Conservation (phyloP, 1,139 yeast species). For the Candida freyschussii region DNA sequence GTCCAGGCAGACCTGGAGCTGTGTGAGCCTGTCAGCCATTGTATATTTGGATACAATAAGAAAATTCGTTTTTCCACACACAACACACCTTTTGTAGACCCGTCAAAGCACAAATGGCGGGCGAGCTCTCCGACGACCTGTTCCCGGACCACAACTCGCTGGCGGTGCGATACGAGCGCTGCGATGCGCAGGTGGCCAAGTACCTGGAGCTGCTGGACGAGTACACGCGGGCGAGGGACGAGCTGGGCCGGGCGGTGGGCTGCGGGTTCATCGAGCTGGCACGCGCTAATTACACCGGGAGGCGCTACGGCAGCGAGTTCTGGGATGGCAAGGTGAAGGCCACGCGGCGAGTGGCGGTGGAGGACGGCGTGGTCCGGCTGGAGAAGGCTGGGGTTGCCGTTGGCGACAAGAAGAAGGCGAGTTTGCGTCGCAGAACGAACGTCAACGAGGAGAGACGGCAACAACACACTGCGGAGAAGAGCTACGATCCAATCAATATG, state of each 20-base stretch:
- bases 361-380: constrained; percentile 1
- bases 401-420: constrained; percentile 2
- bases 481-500: constrained; percentile 41
- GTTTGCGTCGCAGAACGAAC: not conserved
- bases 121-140: constrained; percentile 17
- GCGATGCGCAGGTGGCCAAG: constrained; percentile 7
- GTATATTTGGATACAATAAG: not conserved
- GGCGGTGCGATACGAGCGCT: not conserved
- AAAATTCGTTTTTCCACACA: too few species aligned
- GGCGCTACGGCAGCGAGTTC: constrained; percentile 26
- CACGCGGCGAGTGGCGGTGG: constrained; percentile 10
- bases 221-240: constrained; percentile 7
- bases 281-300: constrained; percentile 28
- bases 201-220: constrained; percentile 15
- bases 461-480: not conserved
- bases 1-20: constrained; percentile 86
- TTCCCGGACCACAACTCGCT: constrained; percentile 10
- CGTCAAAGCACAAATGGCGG: too few species aligned
- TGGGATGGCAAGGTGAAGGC: constrained; percentile 30
- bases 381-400: not conserved
- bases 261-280: constrained; percentile 29
- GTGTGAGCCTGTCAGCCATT: constrained; percentile 87
- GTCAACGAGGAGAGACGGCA: constrained; percentile 1
- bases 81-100: too few species aligned
- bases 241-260: constrained; percentile 9